These are phyloP conservation scores for Metarhizium anisopliae DNA, from an alignment of 2,329 filamentous ascomycete genomes.

Conservation along the genomic window DNA sequence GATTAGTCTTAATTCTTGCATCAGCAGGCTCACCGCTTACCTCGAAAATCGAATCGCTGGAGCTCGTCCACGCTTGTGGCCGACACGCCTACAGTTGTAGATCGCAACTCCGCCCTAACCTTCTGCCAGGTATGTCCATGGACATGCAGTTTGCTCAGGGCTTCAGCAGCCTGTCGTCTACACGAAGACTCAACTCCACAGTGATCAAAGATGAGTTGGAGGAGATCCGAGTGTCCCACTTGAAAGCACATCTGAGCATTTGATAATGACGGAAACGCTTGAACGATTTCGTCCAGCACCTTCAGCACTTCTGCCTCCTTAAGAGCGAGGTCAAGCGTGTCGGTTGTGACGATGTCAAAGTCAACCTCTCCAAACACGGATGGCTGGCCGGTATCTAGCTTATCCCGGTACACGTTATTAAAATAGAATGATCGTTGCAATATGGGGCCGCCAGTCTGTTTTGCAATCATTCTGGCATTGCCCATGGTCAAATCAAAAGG, in stretches of 20 bases:
- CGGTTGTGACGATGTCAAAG: constrained; percentile 87
- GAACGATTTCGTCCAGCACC: constrained; percentile 83
- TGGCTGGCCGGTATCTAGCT: constrained; percentile 70
- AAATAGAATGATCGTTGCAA: constrained; percentile 78
- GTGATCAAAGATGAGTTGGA: constrained; percentile 83
- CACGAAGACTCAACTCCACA: constrained; percentile 67
- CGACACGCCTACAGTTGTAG: constrained; percentile 71
- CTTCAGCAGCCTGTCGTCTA: constrained; percentile 67
- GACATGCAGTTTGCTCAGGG: constrained; percentile 80
- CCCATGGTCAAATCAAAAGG: constrained; percentile 89
- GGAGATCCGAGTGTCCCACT: constrained; percentile 76
- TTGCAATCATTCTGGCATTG: constrained; percentile 75
- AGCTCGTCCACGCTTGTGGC: constrained; percentile 88
- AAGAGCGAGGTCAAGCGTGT: constrained; percentile 71
- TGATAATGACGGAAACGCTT: constrained; percentile 67
- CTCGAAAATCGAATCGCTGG: constrained; percentile 82
- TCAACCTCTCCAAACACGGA: constrained; percentile 80
- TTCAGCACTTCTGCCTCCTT: constrained; percentile 94
- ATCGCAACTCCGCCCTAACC: constrained; percentile 72
- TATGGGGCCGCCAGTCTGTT: constrained; percentile 49
- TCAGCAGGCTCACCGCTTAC: constrained; percentile 25
- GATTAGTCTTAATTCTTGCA: background rate
- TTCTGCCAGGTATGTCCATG: constrained; percentile 73
- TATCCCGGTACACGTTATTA: constrained; percentile 78
- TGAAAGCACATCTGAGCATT: constrained; percentile 76